These are phyloP conservation scores for Ophiostoma piceae DNA, from an alignment of 2,329 filamentous ascomycete genomes.

Conservation along the genomic window DNA sequence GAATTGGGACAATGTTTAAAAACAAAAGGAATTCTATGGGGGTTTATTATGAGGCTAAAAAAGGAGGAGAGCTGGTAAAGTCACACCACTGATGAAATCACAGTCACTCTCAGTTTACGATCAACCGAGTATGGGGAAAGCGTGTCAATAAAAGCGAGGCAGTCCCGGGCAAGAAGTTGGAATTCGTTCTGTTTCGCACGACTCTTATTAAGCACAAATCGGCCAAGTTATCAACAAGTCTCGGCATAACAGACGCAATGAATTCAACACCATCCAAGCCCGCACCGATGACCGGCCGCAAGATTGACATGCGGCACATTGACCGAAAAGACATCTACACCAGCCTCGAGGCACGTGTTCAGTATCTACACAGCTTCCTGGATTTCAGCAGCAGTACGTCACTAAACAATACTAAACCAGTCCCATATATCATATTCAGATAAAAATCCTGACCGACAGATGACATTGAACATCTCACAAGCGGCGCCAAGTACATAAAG, in stretches of 20 bases:
- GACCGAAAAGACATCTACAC: constrained; percentile 68
- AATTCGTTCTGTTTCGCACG: neutral
- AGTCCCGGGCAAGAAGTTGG: no score
- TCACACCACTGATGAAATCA: neutral
- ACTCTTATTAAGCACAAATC: neutral
- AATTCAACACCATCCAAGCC: neutral
- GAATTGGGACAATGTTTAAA: neutral
- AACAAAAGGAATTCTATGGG: neutral
- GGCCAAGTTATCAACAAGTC: neutral
- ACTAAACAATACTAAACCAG: neutral
- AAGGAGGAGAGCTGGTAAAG: neutral
- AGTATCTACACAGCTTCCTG: constrained; percentile 69
- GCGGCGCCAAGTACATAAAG: constrained; percentile 70
- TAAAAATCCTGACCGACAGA: constrained; percentile 39
- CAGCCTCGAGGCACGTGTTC: constrained; percentile 61
- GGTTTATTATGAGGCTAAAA: neutral
- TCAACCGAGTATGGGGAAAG: neutral
- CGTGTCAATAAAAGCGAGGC: neutral
- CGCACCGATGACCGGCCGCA: constrained; percentile 22
- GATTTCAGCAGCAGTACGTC: constrained; percentile 63
- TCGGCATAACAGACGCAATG: neutral
- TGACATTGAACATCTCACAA: constrained; percentile 65
- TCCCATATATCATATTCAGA: no score
- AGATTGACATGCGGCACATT: constrained; percentile 48
- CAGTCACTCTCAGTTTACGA: neutral